These are phyloP conservation scores for Verbena officinalis DNA, from an alignment of 257 asterid species.

Conservation along the genomic window DNA sequence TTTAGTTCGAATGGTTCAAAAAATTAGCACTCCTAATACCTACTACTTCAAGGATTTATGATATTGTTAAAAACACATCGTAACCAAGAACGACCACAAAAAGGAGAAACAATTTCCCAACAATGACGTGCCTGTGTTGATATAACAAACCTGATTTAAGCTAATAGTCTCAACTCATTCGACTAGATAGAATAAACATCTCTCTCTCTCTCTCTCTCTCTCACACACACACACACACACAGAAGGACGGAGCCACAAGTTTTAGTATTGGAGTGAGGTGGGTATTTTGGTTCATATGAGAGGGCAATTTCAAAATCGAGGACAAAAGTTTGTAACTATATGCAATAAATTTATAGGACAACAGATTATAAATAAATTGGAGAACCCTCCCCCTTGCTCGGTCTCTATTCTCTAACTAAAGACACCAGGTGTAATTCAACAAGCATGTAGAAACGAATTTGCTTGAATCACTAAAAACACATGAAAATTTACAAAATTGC, in stretches of 20 bases:
- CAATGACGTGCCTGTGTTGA: neutral
- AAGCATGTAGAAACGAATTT: slow-evolving; percentile 9
- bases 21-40: neutral
- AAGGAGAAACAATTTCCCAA: neutral
- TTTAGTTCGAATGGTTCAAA: slow-evolving; percentile 4
- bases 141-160: neutral
- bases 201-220: too few species aligned
- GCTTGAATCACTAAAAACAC: slow-evolving; percentile 14
- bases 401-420: neutral
- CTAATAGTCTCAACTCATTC: neutral
- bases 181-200: neutral
- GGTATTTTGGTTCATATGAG: neutral
- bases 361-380: neutral
- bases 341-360: neutral
- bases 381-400: too few species aligned
- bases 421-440: slow-evolving; percentile 24
- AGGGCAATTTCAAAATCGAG: neutral
- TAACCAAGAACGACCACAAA: too few species aligned
- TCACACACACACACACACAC: too few species aligned
- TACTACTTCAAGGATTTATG: neutral
- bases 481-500: neutral
- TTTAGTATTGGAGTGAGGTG: neutral
- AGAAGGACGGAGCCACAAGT: neutral
- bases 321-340: neutral
- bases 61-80: too few species aligned